These are phyloP conservation scores for Cytospora schulzeri DNA, from an alignment of 2,329 filamentous ascomycete species.

Conservation along the genomic window DNA sequence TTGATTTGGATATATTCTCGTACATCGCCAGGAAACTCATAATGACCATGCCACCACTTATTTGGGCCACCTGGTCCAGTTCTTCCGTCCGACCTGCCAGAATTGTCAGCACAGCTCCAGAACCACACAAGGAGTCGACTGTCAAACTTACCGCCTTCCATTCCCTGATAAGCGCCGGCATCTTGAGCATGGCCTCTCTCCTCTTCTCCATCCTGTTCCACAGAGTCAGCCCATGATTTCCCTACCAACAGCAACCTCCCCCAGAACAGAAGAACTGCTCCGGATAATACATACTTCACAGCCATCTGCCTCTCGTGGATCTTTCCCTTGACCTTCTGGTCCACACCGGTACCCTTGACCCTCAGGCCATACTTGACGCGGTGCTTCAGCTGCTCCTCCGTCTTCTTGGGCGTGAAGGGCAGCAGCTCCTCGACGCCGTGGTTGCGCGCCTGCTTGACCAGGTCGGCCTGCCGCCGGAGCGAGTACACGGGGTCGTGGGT, in stretches of 20 bases:
- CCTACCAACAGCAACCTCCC: neutral
- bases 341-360: constrained; percentile 91
- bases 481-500: constrained; percentile 86
- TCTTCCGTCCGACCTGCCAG: constrained; percentile 53
- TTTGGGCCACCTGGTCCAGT: constrained; percentile 62
- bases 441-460: constrained; percentile 81
- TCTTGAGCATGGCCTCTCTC: constrained; percentile 89
- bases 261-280: neutral
- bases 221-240: constrained; percentile 36
- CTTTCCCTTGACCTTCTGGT: constrained; percentile 94
- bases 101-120: constrained; percentile 38
- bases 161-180: constrained; percentile 87
- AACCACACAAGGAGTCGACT: neutral
- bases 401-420: constrained; percentile 75
- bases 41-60: constrained; percentile 37
- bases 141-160: constrained; percentile 82
- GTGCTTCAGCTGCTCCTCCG: constrained; percentile 68
- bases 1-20: constrained; percentile 16
- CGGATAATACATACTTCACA: constrained; percentile 57
- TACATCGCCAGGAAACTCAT: constrained; percentile 4
- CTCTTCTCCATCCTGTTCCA: constrained; percentile 74
- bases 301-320: constrained; percentile 86
- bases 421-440: constrained; percentile 81
- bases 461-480: constrained; percentile 82
- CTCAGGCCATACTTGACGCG: constrained; percentile 78